phyloP scores from a whole-genome alignment of 2,329 filamentous ascomycete genomes.

The Colletotrichum sp. region DNA sequence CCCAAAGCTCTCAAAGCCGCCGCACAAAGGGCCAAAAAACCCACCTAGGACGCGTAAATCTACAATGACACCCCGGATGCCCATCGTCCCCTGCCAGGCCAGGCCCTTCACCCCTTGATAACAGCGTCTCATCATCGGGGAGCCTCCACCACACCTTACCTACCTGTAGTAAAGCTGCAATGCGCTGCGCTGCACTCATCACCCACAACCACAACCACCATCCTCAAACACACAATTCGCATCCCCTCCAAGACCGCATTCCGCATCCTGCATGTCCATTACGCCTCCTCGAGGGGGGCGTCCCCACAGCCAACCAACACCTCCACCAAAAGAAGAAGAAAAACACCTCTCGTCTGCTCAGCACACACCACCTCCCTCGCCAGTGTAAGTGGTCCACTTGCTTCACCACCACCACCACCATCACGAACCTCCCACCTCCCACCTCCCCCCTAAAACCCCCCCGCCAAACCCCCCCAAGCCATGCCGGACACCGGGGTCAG shows the following conservation, averaged over 20 bases:
- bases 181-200: background rate
- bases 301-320: background rate
- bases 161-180: background rate
- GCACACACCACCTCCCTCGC: constrained; percentile 7
- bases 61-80: background rate
- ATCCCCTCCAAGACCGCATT: constrained; percentile 16
- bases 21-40: background rate
- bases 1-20: background rate
- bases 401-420: background rate
- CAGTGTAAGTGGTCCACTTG: background rate
- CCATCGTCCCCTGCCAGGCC: background rate
- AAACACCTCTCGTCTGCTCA: background rate
- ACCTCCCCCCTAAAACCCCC: no score
- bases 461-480: no score
- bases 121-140: constrained; percentile 19
- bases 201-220: background rate
- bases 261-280: constrained; percentile 14
- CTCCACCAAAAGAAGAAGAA: background rate
- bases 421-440: background rate
- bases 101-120: background rate
- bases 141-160: background rate
- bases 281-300: background rate
- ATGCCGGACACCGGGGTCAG: no score
- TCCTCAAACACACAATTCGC: constrained; percentile 12
- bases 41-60: background rate